A percentile compares a stretch with the other conserved stretches of the same genome.
These are phyloP conservation scores for Trichoderma gracile DNA, from an alignment of 2,329 filamentous ascomycete genomes.

Conservation along the genomic window DNA sequence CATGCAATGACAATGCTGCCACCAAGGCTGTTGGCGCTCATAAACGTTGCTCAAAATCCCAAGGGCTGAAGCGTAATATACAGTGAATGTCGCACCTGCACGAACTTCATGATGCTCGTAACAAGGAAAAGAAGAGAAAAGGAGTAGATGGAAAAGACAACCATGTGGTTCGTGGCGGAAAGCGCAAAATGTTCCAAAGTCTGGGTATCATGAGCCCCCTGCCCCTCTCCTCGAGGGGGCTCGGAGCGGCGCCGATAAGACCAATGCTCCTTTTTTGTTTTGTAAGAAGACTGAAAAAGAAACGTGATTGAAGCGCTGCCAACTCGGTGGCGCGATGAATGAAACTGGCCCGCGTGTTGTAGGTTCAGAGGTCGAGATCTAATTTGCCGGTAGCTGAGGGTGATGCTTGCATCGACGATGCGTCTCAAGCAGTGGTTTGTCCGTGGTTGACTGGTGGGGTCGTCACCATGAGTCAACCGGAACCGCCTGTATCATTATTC, in stretches of 20 bases:
- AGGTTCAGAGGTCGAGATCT: conserved; percentile 12
- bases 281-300: not conserved
- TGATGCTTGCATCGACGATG: not conserved
- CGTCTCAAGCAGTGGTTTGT: not conserved
- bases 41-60: conserved; percentile 22
- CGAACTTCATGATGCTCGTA: conserved; percentile 17
- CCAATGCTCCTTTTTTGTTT: conserved; percentile 18
- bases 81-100: conserved; percentile 15
- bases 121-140: not conserved
- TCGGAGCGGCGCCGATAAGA: conserved; percentile 19
- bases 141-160: not conserved
- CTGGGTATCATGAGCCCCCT: conserved; percentile 25
- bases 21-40: conserved; percentile 20
- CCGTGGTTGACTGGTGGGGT: not conserved
- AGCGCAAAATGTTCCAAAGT: conserved; percentile 25
- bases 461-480: not conserved
- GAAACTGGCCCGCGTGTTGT: conserved; percentile 11
- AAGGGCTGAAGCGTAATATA: conserved; percentile 19
- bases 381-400: not conserved
- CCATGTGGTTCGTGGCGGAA: conserved; percentile 18
- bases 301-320: conserved; percentile 20
- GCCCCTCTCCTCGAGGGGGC: not conserved
- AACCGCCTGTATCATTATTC: not conserved
- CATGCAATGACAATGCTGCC: conserved; percentile 23
- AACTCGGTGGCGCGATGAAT: conserved; percentile 8